These are phyloP conservation scores for Amanita rubescens DNA, from an alignment of 768 basidiomycete species.

Conservation along the genomic window DNA sequence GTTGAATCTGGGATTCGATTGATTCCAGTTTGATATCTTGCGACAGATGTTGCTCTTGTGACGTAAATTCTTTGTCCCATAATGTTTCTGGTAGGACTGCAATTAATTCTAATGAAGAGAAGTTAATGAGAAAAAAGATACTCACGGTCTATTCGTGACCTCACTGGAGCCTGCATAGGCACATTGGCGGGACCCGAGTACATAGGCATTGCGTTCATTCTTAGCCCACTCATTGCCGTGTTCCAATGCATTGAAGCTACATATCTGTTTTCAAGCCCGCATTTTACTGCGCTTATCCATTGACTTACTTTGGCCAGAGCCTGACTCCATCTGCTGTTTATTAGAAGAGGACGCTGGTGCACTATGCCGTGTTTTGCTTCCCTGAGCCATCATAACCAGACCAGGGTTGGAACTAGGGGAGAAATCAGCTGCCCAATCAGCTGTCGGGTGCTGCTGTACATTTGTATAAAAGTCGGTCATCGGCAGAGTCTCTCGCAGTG, in stretches of 20 bases:
- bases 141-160: slow-evolving; percentile 36
- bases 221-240: slow-evolving; percentile 26
- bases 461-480: slow-evolving; percentile 17
- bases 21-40: slow-evolving; percentile 13
- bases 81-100: slow-evolving; percentile 26
- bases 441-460: slow-evolving; percentile 18
- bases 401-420: slow-evolving; percentile 22
- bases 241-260: slow-evolving; percentile 35
- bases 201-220: slow-evolving; percentile 32
- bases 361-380: not conserved
- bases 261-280: not conserved
- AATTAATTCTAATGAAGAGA: not conserved
- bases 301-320: not conserved
- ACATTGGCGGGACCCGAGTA: slow-evolving; percentile 22
- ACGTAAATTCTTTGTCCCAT: slow-evolving; percentile 63
- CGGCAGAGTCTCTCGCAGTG: slow-evolving; percentile 45
- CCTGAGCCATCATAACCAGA: not conserved
- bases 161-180: slow-evolving; percentile 20
- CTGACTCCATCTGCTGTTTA: not conserved
- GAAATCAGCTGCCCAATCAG: slow-evolving; percentile 64
- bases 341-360: not conserved
- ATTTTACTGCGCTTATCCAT: not conserved
- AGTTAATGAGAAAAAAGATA: slow-evolving; percentile 5
- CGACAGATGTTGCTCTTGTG: slow-evolving; percentile 40
- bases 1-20: slow-evolving; percentile 12